Evolutionary conservation across 768 basidiomycete genomes (phyloP).

Genomic region (Hericium coralloides): DNA sequence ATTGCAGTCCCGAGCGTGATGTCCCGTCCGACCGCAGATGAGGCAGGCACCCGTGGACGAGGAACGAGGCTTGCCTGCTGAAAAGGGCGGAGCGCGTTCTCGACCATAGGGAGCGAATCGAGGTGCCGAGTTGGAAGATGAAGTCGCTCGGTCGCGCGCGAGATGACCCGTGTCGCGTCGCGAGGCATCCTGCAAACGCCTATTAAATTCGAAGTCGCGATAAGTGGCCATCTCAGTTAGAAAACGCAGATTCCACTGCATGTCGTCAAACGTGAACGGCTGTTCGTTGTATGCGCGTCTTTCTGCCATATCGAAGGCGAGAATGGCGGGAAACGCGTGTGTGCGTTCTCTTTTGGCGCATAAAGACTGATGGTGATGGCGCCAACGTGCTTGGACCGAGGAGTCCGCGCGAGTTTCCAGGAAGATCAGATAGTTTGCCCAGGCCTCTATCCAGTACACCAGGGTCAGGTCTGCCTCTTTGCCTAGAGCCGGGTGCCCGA

Average conservation of each 20-base stretch:
- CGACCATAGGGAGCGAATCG: too few species aligned
- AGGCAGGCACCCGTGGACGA: background rate
- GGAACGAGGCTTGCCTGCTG: background rate
- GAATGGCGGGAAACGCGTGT: too few species aligned
- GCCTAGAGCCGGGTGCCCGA: too few species aligned
- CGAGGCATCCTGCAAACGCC: background rate
- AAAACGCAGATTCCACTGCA: background rate
- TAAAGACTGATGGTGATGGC: too few species aligned
- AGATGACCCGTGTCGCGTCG: too few species aligned
- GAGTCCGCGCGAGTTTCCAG: background rate
- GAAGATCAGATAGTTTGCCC: background rate
- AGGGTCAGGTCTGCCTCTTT: background rate
- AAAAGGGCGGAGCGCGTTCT: too few species aligned
- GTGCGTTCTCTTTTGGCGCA: too few species aligned
- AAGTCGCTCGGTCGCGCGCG: background rate
- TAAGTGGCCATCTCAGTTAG: too few species aligned
- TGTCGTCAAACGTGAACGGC: background rate
- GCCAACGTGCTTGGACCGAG: too few species aligned
- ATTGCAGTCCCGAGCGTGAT: background rate
- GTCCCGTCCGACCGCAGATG: background rate
- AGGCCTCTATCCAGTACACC: background rate
- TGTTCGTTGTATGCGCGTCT: too few species aligned
- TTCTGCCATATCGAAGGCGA: too few species aligned
- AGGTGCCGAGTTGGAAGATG: background rate
- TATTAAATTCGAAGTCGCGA: background rate